These are phyloP conservation scores for Fusarium chuoi DNA, from an alignment of 2,329 filamentous ascomycete genomes.

Conservation along the genomic window DNA sequence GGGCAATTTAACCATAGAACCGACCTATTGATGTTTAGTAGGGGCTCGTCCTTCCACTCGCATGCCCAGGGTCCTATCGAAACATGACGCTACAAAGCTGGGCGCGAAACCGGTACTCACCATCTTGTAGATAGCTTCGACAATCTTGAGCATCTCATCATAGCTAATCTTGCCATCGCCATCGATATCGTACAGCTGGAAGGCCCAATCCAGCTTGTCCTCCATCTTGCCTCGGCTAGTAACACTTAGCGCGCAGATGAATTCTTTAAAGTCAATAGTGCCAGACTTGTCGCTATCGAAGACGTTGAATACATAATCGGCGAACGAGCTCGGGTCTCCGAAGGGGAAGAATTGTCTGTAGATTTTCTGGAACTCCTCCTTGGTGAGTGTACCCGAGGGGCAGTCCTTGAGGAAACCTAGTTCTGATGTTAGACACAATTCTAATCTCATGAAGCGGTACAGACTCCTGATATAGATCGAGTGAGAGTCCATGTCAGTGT, in stretches of 20 bases:
- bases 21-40: conserved; percentile 70
- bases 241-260: conserved; percentile 97
- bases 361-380: conserved; percentile 99
- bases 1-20: conserved; percentile 98
- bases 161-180: conserved; percentile 99
- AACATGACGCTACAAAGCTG: neutral
- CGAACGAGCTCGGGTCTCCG: conserved; percentile 95
- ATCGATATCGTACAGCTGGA: conserved; percentile 99
- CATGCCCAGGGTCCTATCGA: neutral
- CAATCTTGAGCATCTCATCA: conserved; percentile 98
- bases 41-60: neutral
- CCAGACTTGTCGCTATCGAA: conserved; percentile 98
- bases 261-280: conserved; percentile 99
- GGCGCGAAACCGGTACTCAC: conserved; percentile 58
- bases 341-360: conserved; percentile 99
- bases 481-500: neutral
- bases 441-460: neutral
- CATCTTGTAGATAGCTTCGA: conserved; percentile 99
- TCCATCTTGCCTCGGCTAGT: conserved; percentile 99
- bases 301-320: conserved; percentile 99
- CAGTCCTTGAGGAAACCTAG: conserved; percentile 98
- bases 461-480: neutral
- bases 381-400: conserved; percentile 94
- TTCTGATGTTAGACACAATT: conserved; percentile 22
- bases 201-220: conserved; percentile 99